Conservation (phyloP, 495 filamentous ascomycete genomes). For the Daldinia vernicosa region DNA sequence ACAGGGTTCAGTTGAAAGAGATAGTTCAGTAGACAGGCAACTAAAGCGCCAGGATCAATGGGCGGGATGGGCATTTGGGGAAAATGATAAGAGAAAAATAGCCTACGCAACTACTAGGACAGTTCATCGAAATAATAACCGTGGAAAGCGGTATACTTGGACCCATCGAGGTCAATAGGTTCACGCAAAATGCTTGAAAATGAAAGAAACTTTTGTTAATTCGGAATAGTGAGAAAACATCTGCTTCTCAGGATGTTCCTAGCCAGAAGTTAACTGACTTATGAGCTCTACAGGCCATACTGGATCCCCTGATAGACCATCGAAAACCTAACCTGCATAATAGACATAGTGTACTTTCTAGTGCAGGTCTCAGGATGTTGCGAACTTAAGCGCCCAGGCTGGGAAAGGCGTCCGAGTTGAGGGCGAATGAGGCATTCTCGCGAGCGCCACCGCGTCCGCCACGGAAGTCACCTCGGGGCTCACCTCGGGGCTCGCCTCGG, state of each 20-base stretch:
- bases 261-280: conserved; percentile 37
- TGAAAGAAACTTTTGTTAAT: conserved; percentile 49
- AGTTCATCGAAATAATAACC: conserved; percentile 31
- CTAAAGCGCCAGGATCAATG: neutral
- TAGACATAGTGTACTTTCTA: conserved; percentile 25
- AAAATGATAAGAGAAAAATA: conserved; percentile 10
- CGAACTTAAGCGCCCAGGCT: conserved; percentile 65
- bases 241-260: conserved; percentile 35
- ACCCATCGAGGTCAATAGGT: conserved; percentile 21
- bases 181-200: conserved; percentile 28
- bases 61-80: neutral
- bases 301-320: conserved; percentile 28
- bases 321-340: conserved; percentile 34
- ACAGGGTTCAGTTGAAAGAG: neutral
- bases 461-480: conserved; percentile 54
- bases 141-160: conserved; percentile 14
- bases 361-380: conserved; percentile 9
- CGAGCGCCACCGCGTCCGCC: conserved; percentile 50
- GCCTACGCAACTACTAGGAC: conserved; percentile 39
- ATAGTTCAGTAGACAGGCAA: neutral
- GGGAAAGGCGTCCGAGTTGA: conserved; percentile 77
- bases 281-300: conserved; percentile 23
- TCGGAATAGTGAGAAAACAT: conserved; percentile 41
- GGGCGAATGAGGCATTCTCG: conserved; percentile 60
- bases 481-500: conserved; percentile 43